Evolutionary conservation across 306 rosid genomes (phyloP).

Genomic region (Cicer chorassanicum): DNA sequence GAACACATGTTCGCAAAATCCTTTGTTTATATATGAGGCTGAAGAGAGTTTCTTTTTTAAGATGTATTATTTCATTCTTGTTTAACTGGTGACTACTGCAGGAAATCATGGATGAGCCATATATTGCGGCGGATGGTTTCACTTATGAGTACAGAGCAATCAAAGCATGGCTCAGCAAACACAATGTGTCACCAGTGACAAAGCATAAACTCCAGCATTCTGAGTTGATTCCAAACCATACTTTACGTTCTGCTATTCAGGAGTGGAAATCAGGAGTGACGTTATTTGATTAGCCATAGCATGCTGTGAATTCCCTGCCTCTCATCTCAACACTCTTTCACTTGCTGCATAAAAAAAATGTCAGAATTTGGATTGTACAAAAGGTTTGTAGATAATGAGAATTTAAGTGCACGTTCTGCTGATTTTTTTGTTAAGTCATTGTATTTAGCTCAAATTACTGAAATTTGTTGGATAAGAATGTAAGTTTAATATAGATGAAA

Average conservation of each 20-base stretch:
- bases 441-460: slow-evolving; percentile 15
- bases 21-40: no score
- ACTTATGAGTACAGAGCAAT: slow-evolving; percentile 84
- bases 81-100: slow-evolving; percentile 45
- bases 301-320: slow-evolving; percentile 20
- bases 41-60: slow-evolving; percentile 1
- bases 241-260: slow-evolving; percentile 80
- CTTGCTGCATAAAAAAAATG: slow-evolving; percentile 25
- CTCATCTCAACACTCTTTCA: slow-evolving; percentile 12
- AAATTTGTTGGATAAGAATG: slow-evolving; percentile 3
- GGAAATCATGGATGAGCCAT: slow-evolving; percentile 93
- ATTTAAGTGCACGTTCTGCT: slow-evolving; percentile 1
- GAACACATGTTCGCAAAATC: no score
- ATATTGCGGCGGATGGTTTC: slow-evolving; percentile 90
- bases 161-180: slow-evolving; percentile 84
- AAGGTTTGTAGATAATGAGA: slow-evolving; percentile 29
- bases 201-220: slow-evolving; percentile 65
- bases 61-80: neutral
- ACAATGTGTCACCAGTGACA: slow-evolving; percentile 78
- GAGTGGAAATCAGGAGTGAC: slow-evolving; percentile 72
- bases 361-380: slow-evolving; percentile 33
- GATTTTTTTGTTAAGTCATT: neutral
- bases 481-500: slow-evolving; percentile 17
- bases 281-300: slow-evolving; percentile 37
- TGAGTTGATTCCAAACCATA: slow-evolving; percentile 71